Conservation (phyloP, 306 rosid species). For the Geum urbanum region DNA sequence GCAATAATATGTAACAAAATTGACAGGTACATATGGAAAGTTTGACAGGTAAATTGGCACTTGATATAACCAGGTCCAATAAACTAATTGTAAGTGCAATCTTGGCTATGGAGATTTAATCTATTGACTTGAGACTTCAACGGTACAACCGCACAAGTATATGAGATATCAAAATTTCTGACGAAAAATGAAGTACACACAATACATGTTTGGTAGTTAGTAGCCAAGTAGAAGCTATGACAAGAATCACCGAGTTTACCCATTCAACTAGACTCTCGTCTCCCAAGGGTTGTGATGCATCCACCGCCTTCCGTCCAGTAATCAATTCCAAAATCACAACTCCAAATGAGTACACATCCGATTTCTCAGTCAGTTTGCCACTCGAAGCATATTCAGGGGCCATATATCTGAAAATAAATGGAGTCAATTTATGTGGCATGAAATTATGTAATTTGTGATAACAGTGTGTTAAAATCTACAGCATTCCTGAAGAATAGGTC, state of each 20-base stretch:
- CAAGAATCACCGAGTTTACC: slow-evolving; percentile 45
- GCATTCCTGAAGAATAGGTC: neutral
- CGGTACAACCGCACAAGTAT: neutral
- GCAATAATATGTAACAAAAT: too few species aligned
- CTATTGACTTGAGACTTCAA: neutral
- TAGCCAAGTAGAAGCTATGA: neutral
- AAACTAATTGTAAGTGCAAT: neutral
- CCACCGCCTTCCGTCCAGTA: slow-evolving; percentile 89
- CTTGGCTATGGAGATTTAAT: neutral
- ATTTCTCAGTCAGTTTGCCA: slow-evolving; percentile 84
- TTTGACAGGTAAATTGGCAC: neutral
- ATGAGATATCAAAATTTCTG: neutral
- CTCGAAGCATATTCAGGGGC: slow-evolving; percentile 98
- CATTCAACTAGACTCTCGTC: slow-evolving; percentile 92
- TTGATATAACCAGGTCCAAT: slow-evolving; percentile 9
- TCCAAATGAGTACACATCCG: slow-evolving; percentile 87
- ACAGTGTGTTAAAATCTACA: neutral
- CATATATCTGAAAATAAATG: slow-evolving; percentile 52
- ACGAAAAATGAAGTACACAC: neutral
- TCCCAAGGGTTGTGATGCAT: slow-evolving; percentile 73
- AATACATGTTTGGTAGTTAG: neutral
- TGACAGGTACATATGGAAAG: neutral
- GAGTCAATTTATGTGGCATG: neutral
- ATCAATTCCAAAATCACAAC: slow-evolving; percentile 91
- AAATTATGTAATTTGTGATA: neutral